Evolutionary conservation across 2,329 filamentous ascomycete species (phyloP).

Genomic region (Paradendryphiella salina): DNA sequence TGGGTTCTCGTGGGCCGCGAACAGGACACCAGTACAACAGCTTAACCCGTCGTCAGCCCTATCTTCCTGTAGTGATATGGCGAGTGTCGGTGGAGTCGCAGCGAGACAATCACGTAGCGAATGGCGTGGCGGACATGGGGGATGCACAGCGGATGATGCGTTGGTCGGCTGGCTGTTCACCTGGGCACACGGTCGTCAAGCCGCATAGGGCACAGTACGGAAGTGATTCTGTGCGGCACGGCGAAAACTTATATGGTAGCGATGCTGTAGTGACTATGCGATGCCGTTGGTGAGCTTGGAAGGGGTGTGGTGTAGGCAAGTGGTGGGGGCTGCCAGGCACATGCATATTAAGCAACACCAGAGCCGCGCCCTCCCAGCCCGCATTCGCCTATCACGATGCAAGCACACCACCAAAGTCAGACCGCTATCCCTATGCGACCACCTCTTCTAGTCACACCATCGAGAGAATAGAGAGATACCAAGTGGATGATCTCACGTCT

Average conservation of each 20-base stretch:
- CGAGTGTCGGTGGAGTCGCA: not conserved
- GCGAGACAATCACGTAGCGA: slow-evolving; percentile 4
- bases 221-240: slow-evolving; percentile 10
- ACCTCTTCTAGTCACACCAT: slow-evolving; percentile 28
- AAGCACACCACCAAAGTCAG: slow-evolving; percentile 20
- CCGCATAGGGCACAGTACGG: slow-evolving; percentile 12
- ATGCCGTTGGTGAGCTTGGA: slow-evolving; percentile 7
- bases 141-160: slow-evolving; percentile 10
- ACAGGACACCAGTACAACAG: slow-evolving; percentile 3
- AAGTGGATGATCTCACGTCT: slow-evolving; percentile 35
- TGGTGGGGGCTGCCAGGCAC: slow-evolving; percentile 20
- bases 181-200: slow-evolving; percentile 4
- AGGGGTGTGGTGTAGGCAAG: slow-evolving; percentile 5
- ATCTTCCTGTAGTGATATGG: not conserved
- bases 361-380: slow-evolving; percentile 6
- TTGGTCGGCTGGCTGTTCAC: slow-evolving; percentile 13
- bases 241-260: slow-evolving; percentile 6
- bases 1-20: slow-evolving; percentile 5
- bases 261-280: slow-evolving; percentile 2
- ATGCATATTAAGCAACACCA: slow-evolving; percentile 23
- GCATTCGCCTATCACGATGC: slow-evolving; percentile 13
- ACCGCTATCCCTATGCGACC: slow-evolving; percentile 16
- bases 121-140: slow-evolving; percentile 5
- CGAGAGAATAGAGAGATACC: slow-evolving; percentile 18
- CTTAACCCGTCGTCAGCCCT: not conserved